These are phyloP conservation scores for Rubia occidens DNA, from an alignment of 305 asterid species.

Conservation along the genomic window DNA sequence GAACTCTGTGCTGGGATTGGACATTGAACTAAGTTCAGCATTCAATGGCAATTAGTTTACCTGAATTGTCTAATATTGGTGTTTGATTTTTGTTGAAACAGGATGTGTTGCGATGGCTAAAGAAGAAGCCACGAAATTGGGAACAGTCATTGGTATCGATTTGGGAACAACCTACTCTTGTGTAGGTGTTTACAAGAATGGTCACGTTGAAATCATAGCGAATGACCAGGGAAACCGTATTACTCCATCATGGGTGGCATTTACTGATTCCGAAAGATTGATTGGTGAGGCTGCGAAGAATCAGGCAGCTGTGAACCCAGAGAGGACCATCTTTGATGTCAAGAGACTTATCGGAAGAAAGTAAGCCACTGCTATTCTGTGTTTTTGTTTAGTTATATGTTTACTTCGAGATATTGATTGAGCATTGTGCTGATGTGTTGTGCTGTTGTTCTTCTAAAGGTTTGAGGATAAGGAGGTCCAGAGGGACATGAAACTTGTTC, in stretches of 20 bases:
- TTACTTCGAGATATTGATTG: not conserved
- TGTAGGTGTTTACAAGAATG: conserved; percentile 44
- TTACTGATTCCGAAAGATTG: conserved; percentile 37
- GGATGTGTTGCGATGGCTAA: conserved; percentile 38
- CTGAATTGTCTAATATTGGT: not conserved
- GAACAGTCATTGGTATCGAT: conserved; percentile 44
- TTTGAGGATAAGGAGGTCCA: conserved; percentile 48
- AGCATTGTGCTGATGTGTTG: not conserved
- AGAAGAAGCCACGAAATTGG: conserved; percentile 35
- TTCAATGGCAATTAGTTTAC: not conserved
- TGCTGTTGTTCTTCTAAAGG: conserved; percentile 19
- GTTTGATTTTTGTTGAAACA: conserved; percentile 7
- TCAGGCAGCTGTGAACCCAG: conserved; percentile 40
- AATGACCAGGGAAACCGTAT: conserved; percentile 45
- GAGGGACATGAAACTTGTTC: conserved; percentile 41
- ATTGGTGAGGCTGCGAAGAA: conserved; percentile 53
- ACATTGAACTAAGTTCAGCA: too few species aligned
- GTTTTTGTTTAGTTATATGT: not conserved
- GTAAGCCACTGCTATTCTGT: conserved; percentile 19
- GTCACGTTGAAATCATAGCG: conserved; percentile 42
- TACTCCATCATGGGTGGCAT: conserved; percentile 49
- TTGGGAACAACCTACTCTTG: conserved; percentile 47
- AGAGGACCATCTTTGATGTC: conserved; percentile 45
- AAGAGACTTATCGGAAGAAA: conserved; percentile 49
- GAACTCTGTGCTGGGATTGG: not conserved